Evolutionary conservation across 2,329 filamentous ascomycete genomes (phyloP).

Genomic region (Meredithiella fracta): DNA sequence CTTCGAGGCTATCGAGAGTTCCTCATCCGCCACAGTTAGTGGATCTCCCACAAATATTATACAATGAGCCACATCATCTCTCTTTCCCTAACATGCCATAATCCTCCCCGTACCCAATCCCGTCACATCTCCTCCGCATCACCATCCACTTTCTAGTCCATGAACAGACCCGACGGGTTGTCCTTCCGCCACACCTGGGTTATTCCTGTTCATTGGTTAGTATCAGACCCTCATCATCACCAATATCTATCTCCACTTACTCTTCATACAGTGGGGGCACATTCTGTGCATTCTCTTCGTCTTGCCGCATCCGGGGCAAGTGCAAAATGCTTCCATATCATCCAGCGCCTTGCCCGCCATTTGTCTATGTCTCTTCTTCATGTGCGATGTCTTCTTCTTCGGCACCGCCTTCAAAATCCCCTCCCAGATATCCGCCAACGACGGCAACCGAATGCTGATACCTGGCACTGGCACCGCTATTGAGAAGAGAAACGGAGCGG

Average conservation of each 20-base stretch:
- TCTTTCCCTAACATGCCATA: background rate
- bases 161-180: slow-evolving; percentile 15
- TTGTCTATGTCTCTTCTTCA: slow-evolving; percentile 82
- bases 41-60: slow-evolving; percentile 2
- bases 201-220: slow-evolving; percentile 12
- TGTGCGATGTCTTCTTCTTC: slow-evolving; percentile 97
- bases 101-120: no score
- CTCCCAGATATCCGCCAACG: slow-evolving; percentile 74
- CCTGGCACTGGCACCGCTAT: slow-evolving; percentile 43
- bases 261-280: slow-evolving; percentile 71
- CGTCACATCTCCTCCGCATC: background rate
- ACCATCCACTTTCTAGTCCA: slow-evolving; percentile 6
- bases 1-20: background rate
- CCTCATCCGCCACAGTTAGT: background rate
- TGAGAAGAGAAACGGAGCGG: slow-evolving; percentile 32
- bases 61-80: background rate
- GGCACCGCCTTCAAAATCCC: slow-evolving; percentile 81
- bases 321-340: slow-evolving; percentile 74
- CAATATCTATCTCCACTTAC: slow-evolving; percentile 42
- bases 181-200: slow-evolving; percentile 16
- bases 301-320: slow-evolving; percentile 76
- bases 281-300: slow-evolving; percentile 77
- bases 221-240: background rate
- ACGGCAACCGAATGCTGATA: slow-evolving; percentile 38
- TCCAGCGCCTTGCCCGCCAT: slow-evolving; percentile 92